Base-by-base conservation (phyloP, 371 early-diverging fungal genomes). In the Caulochytrium protostelioides region DNA sequence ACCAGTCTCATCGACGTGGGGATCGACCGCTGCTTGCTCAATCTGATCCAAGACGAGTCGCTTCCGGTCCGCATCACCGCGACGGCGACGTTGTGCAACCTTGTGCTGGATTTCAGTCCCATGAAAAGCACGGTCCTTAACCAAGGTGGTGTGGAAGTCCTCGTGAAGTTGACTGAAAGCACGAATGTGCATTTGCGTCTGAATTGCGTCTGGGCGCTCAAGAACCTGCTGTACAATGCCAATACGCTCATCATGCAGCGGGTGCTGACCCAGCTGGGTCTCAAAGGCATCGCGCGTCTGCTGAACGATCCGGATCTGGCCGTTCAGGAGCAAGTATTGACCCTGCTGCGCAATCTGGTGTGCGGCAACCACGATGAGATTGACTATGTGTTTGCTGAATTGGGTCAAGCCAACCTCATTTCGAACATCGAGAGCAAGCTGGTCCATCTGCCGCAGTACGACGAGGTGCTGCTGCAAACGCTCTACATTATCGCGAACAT, bases 91-190 rank as follows among this genome's bases (percentile, higher is more conserved):
- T 43, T 86, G 8, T 83, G 87, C 52, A 86, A 86, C 39, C 59
- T 86, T 27, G 79, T 80, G 1, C 52, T 86, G 12, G 83, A 83
- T 30, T 81, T 86, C 37, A 75, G 77, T 7, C 83, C 87, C 0
- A 81, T 86, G 79, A 82, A 79, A 41, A 70, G 70, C 57, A 62
- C 58, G 10, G 69, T 83, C 6, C 54, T 83, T 39, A 81, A 82
- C 30, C 63, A 62, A 15, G 81, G 80, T 3, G 79, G 77, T 1
- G 68, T 86, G 10, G 62, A 69, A 23, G 58, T 60, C 12, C 62
- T 86, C 38, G 78, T 80, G 1, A 55, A 57, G 14, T 64, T 78
- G 59, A 72, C 28, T 23, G 56, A 8, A 51, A 51, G 17, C 47
- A 17, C 23, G 17, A 32, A 56, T 16, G 28, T 22, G 13, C 14